Evolutionary conservation across 2,329 filamentous ascomycete genomes (phyloP).

Genomic region (Neurospora sp.): DNA sequence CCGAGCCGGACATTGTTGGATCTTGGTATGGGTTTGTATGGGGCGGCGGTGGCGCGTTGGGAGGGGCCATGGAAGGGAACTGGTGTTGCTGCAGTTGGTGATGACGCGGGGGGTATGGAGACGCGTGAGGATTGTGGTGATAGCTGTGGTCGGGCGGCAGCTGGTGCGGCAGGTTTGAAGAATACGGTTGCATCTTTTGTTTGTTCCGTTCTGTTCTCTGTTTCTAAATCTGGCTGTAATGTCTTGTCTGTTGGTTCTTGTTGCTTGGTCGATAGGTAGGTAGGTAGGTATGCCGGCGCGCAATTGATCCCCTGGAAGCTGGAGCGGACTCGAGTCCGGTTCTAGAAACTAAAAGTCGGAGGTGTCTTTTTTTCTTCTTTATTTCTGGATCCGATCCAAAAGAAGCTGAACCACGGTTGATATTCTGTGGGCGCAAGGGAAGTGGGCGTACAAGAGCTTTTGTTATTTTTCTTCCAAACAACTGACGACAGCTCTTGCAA

Average conservation of each 20-base stretch:
- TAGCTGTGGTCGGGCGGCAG: constrained; percentile 5
- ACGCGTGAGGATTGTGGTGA: neutral
- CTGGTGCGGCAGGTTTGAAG: constrained; percentile 10
- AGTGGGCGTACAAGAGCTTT: neutral
- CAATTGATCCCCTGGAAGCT: neutral
- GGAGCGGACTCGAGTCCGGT: neutral
- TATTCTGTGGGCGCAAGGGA: neutral
- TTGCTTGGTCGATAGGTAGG: neutral
- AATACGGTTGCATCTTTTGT: constrained; percentile 13
- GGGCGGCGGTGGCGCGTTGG: constrained; percentile 1
- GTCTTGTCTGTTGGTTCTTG: neutral
- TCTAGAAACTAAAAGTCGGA: neutral
- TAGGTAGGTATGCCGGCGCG: neutral
- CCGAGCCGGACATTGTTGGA: constrained; percentile 1
- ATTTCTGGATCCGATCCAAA: neutral
- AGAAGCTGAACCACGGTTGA: neutral
- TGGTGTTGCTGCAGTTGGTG: constrained; percentile 2
- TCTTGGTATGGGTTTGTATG: constrained; percentile 1
- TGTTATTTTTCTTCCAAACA: neutral
- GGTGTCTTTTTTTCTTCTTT: neutral
- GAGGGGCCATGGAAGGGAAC: neutral
- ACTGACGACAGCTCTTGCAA: neutral
- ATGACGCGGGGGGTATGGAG: neutral
- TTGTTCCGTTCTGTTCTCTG: neutral
- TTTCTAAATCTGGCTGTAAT: neutral